Percentiles rank a stretch among this genome's conserved stretches.
Conservation (phyloP, 106 monocot genomes). For the Cymbidium sinense region DNA sequence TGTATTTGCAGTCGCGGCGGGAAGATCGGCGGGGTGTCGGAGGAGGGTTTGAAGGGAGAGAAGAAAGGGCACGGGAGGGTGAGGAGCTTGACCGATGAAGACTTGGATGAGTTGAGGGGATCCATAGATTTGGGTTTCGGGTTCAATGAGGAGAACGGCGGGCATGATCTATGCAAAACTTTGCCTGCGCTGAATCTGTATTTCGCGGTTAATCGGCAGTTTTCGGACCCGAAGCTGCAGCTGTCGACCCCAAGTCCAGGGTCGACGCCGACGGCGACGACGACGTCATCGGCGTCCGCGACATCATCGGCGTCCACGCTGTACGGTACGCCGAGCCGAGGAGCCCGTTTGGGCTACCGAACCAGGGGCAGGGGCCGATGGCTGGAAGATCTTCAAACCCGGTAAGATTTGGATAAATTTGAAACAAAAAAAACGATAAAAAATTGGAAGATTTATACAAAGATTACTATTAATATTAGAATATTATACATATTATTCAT, state of each 20-base stretch:
- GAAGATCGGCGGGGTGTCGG: not conserved
- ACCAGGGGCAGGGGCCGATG: not conserved
- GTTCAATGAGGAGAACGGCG: slow-evolving; percentile 69
- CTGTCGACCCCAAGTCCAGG: slow-evolving; percentile 32
- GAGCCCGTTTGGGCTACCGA: slow-evolving; percentile 24
- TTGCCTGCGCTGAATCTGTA: slow-evolving; percentile 78
- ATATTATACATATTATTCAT: no score
- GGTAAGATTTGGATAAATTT: no score
- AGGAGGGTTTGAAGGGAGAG: not conserved
- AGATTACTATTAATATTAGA: no score
- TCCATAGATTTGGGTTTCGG: slow-evolving; percentile 77
- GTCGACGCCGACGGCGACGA: slow-evolving; percentile 30
- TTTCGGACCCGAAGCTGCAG: slow-evolving; percentile 44
- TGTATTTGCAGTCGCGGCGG: slow-evolving; percentile 10
- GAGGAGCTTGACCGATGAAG: slow-evolving; percentile 74
- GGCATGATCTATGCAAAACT: slow-evolving; percentile 43
- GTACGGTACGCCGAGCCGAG: slow-evolving; percentile 29
- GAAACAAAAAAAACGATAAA: no score
- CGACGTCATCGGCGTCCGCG: not conserved
- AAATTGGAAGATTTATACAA: no score
- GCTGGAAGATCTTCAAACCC: slow-evolving; percentile 57
- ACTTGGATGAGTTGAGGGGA: slow-evolving; percentile 69
- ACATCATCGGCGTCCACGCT: slow-evolving; percentile 27
- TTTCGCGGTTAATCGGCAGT: slow-evolving; percentile 75
- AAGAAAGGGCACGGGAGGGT: slow-evolving; percentile 1